A percentile compares a stretch with the other conserved stretches of the same genome.
These are phyloP conservation scores for Ogataea polymorpha DNA, from an alignment of 805 yeast species.

Conservation along the genomic window DNA sequence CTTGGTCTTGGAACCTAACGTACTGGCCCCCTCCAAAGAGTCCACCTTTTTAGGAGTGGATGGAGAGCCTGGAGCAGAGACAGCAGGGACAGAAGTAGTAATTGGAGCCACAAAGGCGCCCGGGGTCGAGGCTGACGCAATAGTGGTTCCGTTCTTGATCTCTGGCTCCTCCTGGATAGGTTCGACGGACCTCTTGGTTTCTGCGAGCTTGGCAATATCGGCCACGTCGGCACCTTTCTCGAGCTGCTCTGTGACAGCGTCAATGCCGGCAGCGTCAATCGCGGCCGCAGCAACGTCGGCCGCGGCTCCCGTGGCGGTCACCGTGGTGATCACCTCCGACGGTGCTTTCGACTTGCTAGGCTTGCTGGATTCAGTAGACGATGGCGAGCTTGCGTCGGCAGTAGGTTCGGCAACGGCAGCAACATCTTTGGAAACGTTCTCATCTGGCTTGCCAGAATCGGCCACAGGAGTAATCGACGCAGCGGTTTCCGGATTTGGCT, in stretches of 20 bases:
- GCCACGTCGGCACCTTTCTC: slow-evolving; percentile 15
- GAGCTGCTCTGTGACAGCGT: slow-evolving; percentile 18
- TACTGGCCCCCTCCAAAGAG: slow-evolving; percentile 39
- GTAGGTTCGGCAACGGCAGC: not conserved
- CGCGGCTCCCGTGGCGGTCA: slow-evolving; percentile 23
- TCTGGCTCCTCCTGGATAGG: slow-evolving; percentile 33
- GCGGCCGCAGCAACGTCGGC: slow-evolving; percentile 21
- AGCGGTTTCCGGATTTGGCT: too few species aligned
- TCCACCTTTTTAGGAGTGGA: slow-evolving; percentile 22
- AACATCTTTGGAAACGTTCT: not conserved
- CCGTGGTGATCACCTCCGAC: slow-evolving; percentile 15
- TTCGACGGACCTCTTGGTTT: slow-evolving; percentile 27
- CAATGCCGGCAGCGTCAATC: slow-evolving; percentile 25
- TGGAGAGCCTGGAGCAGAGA: slow-evolving; percentile 29
- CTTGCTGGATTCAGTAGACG: not conserved
- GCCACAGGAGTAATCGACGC: not conserved
- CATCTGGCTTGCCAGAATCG: not conserved
- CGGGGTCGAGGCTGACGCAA: not conserved
- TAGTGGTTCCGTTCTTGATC: slow-evolving; percentile 10
- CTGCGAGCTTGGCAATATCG: slow-evolving; percentile 5
- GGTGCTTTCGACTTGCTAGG: not conserved
- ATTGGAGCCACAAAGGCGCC: slow-evolving; percentile 6
- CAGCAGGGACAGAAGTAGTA: slow-evolving; percentile 13
- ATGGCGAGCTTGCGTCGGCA: not conserved
- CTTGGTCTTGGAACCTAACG: slow-evolving; percentile 36